Evolutionary conservation across 257 asterid species (phyloP).

Genomic region (Ajuga chamaepitys): DNA sequence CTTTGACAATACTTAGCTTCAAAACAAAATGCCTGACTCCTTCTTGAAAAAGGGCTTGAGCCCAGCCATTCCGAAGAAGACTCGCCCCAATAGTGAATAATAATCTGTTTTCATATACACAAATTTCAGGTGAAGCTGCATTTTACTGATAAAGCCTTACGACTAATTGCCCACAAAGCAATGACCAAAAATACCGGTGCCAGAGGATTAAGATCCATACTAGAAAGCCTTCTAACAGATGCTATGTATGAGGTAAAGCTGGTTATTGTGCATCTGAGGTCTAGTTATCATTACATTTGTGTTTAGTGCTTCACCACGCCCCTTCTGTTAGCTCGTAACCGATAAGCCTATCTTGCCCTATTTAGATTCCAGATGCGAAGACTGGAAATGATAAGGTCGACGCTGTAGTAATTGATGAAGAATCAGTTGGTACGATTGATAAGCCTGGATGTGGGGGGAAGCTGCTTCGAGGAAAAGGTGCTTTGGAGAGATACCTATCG

Average conservation of each 20-base stretch:
- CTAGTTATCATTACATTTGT: neutral
- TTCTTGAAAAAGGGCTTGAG: no score
- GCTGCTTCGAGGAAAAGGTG: conserved; percentile 67
- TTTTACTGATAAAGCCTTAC: conserved; percentile 63
- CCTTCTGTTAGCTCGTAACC: neutral
- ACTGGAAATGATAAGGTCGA: conserved; percentile 57
- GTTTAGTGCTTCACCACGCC: neutral
- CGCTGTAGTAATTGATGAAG: conserved; percentile 77
- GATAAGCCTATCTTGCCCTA: neutral
- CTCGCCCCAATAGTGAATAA: neutral
- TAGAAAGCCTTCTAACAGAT: conserved; percentile 77
- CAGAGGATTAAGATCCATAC: conserved; percentile 79
- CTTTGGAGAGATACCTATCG: conserved; percentile 53
- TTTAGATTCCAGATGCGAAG: conserved; percentile 73
- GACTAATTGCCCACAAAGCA: conserved; percentile 64
- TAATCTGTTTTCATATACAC: neutral
- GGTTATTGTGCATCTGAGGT: neutral
- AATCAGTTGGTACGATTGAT: conserved; percentile 53
- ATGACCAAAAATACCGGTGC: conserved; percentile 88
- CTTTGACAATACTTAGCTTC: neutral
- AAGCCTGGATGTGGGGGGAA: conserved; percentile 71
- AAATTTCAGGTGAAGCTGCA: conserved; percentile 72
- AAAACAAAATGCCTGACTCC: no score
- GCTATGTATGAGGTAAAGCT: conserved; percentile 85
- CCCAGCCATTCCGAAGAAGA: no score